Percentiles rank a stretch among this genome's conserved stretches.
phyloP scores from a whole-genome alignment of 495 filamentous ascomycete genomes.

The Tetracladium setigerum region DNA sequence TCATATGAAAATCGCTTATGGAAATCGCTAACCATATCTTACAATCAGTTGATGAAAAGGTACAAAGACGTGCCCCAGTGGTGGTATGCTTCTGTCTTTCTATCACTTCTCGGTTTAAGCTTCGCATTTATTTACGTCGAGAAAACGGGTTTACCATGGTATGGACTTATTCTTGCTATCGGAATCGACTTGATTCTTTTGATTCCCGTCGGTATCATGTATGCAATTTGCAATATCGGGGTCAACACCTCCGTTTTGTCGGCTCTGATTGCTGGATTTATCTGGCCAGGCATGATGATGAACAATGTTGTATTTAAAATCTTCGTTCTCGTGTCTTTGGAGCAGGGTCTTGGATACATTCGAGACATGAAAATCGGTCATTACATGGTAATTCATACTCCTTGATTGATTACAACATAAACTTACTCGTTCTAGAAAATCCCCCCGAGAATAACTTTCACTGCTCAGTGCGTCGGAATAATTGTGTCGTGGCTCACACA shows the following conservation, averaged over 20 bases:
- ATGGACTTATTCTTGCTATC: constrained; percentile 62
- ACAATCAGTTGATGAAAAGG: constrained; percentile 50
- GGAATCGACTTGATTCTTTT: constrained; percentile 46
- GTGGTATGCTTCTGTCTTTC: constrained; percentile 47
- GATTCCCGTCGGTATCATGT: constrained; percentile 50
- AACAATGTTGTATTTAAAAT: constrained; percentile 70
- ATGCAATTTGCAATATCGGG: constrained; percentile 60
- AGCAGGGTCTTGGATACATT: constrained; percentile 47
- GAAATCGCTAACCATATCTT: too few species aligned
- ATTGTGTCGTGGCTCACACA: constrained; percentile 61
- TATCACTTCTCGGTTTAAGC: constrained; percentile 49
- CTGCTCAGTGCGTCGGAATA: constrained; percentile 59
- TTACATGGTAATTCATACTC: constrained; percentile 49
- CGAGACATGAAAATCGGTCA: constrained; percentile 53
- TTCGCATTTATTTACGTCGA: constrained; percentile 57
- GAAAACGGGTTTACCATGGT: constrained; percentile 58
- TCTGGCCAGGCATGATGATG: constrained; percentile 56
- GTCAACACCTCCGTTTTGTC: constrained; percentile 63
- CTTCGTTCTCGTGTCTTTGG: too few species aligned
- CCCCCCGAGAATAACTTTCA: constrained; percentile 59
- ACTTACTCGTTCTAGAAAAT: constrained; percentile 19
- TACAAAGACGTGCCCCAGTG: constrained; percentile 51
- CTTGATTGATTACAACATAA: constrained; percentile 26
- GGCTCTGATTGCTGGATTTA: constrained; percentile 66
- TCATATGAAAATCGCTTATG: too few species aligned